Evolutionary conservation across 192 early-diverging fungal genomes (phyloP), one percentile per base, ranked within the genome.

Genomic region (Martensiomyces pterosporus): DNA sequence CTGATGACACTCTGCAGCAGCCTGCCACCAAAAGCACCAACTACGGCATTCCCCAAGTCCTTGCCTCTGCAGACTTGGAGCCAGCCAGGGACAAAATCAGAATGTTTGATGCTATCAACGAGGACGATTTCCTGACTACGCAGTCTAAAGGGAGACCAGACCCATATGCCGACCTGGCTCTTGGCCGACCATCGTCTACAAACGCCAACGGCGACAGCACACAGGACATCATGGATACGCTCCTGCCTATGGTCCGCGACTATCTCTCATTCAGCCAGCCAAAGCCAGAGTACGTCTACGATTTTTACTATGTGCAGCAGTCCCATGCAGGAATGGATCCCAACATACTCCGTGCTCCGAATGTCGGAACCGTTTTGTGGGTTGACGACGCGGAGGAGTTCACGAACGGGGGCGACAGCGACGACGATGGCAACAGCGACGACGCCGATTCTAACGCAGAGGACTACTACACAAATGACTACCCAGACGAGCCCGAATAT

Each of bases 381-480:
- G 58, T 74, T 35, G 73, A 74, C 21, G 72, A 79, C 16, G 46
- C 59, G 24, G 77, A 78, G 29, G 69, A 73, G 19, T 41, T 69
- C 27, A 6, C 57, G 36, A 58, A 61, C 29, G 75, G 68, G 21
- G 52, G 51, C 45, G 39, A 26, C 13, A 60, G 62, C 33, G 69
- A 63, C 37, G 41, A 50, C 9, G 45, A 58, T 9, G 57, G 43
- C 13, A 55, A 69, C 17, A 56, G 64, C 27, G 80, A 67, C 8
- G 80, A 80, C 43, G 81, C 79, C 21, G 83, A 85, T 49, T 83
- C 80, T 1, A 85, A 82, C 54, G 82, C 87, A 1, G 87, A 89
- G 56, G 85, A 86, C 57, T 85, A 82, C 56, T 89, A 89, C 55
- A 79, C 80, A 47, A 84, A 89, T 57, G 85, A 86, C 52, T 89